phyloP scores from a whole-genome alignment of 768 basidiomycete species.

The Butyriboletus loyo region DNA sequence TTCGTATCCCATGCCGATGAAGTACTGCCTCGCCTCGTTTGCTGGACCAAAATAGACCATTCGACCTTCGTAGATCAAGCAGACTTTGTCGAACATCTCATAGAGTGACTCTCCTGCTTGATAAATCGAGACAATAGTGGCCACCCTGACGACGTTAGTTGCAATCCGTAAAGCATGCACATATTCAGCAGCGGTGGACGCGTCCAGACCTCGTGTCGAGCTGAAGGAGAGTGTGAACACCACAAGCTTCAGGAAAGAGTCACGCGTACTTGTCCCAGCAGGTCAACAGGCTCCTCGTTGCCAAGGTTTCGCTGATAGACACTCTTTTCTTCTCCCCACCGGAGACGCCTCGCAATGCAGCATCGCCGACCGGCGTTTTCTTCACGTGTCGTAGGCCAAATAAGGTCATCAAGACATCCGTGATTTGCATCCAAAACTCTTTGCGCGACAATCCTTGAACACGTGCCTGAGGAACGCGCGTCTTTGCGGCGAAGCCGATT shows the following conservation, averaged over 20 bases:
- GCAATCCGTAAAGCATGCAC: constrained; percentile 65
- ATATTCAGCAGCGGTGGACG: constrained; percentile 73
- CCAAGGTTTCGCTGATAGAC: constrained; percentile 69
- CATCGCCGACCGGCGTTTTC: constrained; percentile 79
- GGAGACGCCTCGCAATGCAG: constrained; percentile 66
- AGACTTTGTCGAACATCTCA: constrained; percentile 67
- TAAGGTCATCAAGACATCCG: constrained; percentile 57
- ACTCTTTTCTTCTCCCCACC: constrained; percentile 85
- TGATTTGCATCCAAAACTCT: constrained; percentile 15
- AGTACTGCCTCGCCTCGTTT: constrained; percentile 52
- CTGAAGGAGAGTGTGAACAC: constrained; percentile 55
- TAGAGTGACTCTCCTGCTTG: constrained; percentile 76
- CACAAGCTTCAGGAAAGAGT: constrained; percentile 15
- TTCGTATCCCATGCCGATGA: constrained; percentile 54
- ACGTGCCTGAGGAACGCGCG: constrained; percentile 61
- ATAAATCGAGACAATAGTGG: constrained; percentile 81
- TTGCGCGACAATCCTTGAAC: constrained; percentile 39
- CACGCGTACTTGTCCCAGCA: constrained; percentile 67
- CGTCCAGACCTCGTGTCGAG: constrained; percentile 62
- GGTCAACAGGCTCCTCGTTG: constrained; percentile 69
- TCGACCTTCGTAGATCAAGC: constrained; percentile 56
- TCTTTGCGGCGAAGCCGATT: constrained; percentile 63
- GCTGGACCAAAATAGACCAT: constrained; percentile 62
- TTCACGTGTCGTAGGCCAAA: constrained; percentile 76
- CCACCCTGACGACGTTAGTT: constrained; percentile 49